These are phyloP conservation scores for Paratrypanosoma confusum DNA, from an alignment of 208 protist species.

Conservation along the genomic window DNA sequence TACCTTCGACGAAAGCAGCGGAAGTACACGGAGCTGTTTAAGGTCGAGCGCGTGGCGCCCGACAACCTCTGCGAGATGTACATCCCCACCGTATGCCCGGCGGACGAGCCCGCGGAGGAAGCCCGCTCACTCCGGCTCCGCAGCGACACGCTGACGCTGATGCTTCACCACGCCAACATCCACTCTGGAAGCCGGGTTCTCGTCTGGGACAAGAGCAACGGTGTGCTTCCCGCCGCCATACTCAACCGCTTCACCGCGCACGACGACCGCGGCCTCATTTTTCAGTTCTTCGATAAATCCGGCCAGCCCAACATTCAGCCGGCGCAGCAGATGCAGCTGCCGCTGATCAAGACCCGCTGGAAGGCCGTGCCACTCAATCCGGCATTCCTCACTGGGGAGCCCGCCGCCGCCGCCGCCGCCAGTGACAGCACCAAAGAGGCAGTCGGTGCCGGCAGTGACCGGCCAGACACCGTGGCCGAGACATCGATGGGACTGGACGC, in stretches of 20 bases:
- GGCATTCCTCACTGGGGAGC: constrained; percentile 44
- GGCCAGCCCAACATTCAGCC: constrained; percentile 64
- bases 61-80: constrained; percentile 71
- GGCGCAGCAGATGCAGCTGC: constrained; percentile 41
- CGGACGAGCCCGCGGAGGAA: constrained; percentile 54
- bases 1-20: constrained; percentile 88
- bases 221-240: constrained; percentile 56
- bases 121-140: constrained; percentile 50
- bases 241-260: constrained; percentile 48
- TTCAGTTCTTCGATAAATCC: constrained; percentile 67
- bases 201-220: constrained; percentile 71
- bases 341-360: constrained; percentile 62
- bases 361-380: constrained; percentile 70
- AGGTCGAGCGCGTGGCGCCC: constrained; percentile 57
- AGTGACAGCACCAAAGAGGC: no score
- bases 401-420: constrained; percentile 1
- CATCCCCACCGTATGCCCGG: constrained; percentile 70
- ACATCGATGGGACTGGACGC: neutral
- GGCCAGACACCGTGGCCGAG: constrained; percentile 4
- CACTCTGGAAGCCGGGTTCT: constrained; percentile 63
- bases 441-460: no score
- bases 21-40: constrained; percentile 79
- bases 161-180: constrained; percentile 79
- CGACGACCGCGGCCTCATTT: constrained; percentile 45
- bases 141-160: constrained; percentile 73